Evolutionary conservation across 768 basidiomycete species (phyloP).

Genomic region (Agrocybe praecox): DNA sequence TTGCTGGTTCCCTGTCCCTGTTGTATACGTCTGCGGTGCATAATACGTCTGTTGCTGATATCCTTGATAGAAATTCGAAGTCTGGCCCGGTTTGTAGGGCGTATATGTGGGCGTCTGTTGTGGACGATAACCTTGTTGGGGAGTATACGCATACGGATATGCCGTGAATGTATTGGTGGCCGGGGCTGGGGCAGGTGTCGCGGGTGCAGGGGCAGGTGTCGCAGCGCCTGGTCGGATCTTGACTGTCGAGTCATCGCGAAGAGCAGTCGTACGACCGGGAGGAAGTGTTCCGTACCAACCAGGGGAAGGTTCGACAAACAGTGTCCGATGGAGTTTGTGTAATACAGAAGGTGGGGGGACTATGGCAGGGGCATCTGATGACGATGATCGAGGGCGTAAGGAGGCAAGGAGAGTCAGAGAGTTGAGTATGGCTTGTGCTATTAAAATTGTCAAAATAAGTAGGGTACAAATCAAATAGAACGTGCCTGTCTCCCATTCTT

Average conservation of each 20-base stretch:
- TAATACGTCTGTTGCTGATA: conserved; percentile 38
- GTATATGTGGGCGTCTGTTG: conserved; percentile 30
- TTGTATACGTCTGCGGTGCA: conserved; percentile 35
- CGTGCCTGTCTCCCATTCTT: conserved; percentile 85
- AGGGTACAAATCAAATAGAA: conserved; percentile 12
- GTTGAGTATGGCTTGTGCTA: conserved; percentile 74
- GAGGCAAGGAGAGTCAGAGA: conserved; percentile 71
- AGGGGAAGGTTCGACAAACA: conserved; percentile 57
- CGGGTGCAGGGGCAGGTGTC: conserved; percentile 31
- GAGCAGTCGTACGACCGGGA: conserved; percentile 53
- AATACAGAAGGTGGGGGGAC: conserved; percentile 65
- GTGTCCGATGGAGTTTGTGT: conserved; percentile 71
- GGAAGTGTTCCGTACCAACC: conserved; percentile 82
- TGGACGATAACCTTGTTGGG: conserved; percentile 27
- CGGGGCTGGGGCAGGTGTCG: conserved; percentile 24
- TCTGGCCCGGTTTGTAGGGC: conserved; percentile 37
- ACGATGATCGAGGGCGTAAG: conserved; percentile 62
- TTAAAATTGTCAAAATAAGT: conserved; percentile 6
- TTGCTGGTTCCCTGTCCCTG: conserved; percentile 33
- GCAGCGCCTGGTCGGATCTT: conserved; percentile 48
- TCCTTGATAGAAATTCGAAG: conserved; percentile 31
- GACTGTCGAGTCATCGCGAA: conserved; percentile 76
- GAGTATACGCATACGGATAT: conserved; percentile 38
- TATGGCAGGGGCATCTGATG: conserved; percentile 45
- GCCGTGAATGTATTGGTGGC: conserved; percentile 31